Percentiles rank a stretch among this genome's conserved stretches.
phyloP scores from a whole-genome alignment of 2,329 filamentous ascomycete genomes.

The Cladophialophora bantiana region DNA sequence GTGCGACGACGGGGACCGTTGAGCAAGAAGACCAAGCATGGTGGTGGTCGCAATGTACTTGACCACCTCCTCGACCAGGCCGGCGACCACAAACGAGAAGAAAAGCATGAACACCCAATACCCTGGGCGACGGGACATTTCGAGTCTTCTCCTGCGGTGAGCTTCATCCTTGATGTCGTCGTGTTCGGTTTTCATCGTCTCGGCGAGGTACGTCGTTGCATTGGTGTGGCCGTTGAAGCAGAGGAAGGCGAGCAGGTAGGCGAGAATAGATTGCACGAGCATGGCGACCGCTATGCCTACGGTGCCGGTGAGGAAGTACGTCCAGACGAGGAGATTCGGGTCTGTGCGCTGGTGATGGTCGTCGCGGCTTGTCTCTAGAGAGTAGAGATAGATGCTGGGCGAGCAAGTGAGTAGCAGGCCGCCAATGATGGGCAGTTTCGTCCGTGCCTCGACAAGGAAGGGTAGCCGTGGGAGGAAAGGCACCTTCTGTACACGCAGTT shows the following conservation, averaged over 20 bases:
- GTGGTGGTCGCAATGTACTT: constrained; percentile 27
- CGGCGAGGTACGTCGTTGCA: constrained; percentile 14
- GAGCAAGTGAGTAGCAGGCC: background rate
- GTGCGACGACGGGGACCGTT: background rate
- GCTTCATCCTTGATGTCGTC: background rate
- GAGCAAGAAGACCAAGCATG: background rate
- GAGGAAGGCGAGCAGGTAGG: constrained; percentile 22
- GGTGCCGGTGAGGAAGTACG: constrained; percentile 33
- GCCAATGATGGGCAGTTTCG: background rate
- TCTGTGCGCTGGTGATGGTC: background rate
- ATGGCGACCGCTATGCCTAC: constrained; percentile 29
- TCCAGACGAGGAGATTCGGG: constrained; percentile 30
- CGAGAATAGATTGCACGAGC: constrained; percentile 27
- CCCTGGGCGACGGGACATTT: constrained; percentile 28
- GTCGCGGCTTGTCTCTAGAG: background rate
- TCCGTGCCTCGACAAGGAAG: background rate
- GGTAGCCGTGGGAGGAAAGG: background rate
- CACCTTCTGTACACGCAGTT: background rate
- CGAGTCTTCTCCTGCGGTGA: constrained; percentile 13
- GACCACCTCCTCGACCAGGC: constrained; percentile 35
- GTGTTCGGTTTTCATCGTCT: constrained; percentile 1
- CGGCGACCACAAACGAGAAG: constrained; percentile 31
- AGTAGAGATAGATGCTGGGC: constrained; percentile 6
- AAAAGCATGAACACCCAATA: constrained; percentile 37
- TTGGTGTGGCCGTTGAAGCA: constrained; percentile 9